These are phyloP conservation scores for Hanseniaspora lachancei DNA, from an alignment of 805 yeast species.

Conservation along the genomic window DNA sequence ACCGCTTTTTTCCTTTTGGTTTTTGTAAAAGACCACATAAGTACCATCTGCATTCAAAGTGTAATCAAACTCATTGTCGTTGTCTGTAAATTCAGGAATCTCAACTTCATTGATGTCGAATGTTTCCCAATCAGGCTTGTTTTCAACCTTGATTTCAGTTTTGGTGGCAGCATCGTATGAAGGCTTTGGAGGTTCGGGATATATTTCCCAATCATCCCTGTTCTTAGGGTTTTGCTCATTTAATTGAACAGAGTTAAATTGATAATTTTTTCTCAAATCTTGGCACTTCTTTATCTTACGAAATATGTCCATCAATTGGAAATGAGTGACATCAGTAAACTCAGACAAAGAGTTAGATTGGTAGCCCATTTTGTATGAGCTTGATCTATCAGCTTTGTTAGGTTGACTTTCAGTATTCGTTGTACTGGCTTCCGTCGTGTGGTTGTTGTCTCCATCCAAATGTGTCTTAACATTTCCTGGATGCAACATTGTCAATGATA, in stretches of 20 bases:
- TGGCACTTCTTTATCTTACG: conserved; percentile 53
- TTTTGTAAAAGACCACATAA: conserved; percentile 39
- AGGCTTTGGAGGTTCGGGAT: conserved; percentile 91
- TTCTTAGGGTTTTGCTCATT: conserved; percentile 79
- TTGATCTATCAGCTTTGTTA: neutral
- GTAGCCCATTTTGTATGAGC: conserved; percentile 9
- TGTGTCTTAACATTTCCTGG: conserved; percentile 9
- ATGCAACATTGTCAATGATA: neutral
- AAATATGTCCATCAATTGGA: conserved; percentile 53
- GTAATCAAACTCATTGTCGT: conserved; percentile 43
- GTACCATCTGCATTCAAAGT: conserved; percentile 50
- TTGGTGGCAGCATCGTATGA: conserved; percentile 57
- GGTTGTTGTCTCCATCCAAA: conserved; percentile 4
- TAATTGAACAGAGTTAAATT: conserved; percentile 55
- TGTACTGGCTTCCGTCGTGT: conserved; percentile 26
- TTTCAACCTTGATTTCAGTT: conserved; percentile 33
- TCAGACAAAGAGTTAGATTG: conserved; percentile 1
- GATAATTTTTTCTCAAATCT: conserved; percentile 63
- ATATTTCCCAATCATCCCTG: conserved; percentile 54
- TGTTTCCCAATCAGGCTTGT: conserved; percentile 31
- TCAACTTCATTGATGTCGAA: conserved; percentile 33
- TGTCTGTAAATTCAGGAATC: conserved; percentile 27
- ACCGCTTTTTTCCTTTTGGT: neutral
- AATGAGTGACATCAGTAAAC: conserved; percentile 42
- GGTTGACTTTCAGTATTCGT: conserved; percentile 30